Conservation (phyloP, 164 flowering plant genomes). For the Chloranthus sessilifolius region DNA sequence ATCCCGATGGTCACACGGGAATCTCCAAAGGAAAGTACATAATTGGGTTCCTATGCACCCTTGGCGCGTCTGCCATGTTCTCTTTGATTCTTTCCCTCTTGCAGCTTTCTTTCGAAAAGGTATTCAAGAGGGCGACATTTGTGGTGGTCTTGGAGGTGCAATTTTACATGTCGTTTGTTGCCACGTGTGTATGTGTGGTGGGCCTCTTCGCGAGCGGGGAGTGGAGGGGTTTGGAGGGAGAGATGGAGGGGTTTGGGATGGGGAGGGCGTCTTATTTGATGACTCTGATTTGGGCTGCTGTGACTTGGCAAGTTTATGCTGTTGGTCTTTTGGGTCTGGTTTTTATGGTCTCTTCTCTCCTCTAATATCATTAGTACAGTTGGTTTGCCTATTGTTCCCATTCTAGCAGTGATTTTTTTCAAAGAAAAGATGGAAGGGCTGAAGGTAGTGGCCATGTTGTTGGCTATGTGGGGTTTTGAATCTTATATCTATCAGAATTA, state of each 20-base stretch:
- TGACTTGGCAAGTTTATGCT: conserved; percentile 22
- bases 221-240: conserved; percentile 20
- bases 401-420: conserved; percentile 22
- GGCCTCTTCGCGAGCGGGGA: conserved; percentile 30
- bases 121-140: conserved; percentile 17
- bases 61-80: conserved; percentile 28
- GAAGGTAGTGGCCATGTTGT: conserved; percentile 25
- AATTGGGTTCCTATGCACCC: conserved; percentile 22
- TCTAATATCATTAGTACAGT: conserved; percentile 27
- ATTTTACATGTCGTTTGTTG: conserved; percentile 16
- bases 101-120: conserved; percentile 26
- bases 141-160: conserved; percentile 19
- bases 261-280: conserved; percentile 23
- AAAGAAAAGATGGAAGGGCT: conserved; percentile 33
- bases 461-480: conserved; percentile 25
- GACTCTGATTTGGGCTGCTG: conserved; percentile 24
- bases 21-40: conserved; percentile 12
- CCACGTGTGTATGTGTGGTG: conserved; percentile 19
- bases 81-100: conserved; percentile 24
- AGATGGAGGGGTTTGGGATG: conserved; percentile 14
- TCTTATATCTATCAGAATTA: conserved; percentile 29
- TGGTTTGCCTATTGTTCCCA: conserved; percentile 22
- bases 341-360: conserved; percentile 22
- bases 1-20: conserved; percentile 9
- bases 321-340: conserved; percentile 27